These are phyloP conservation scores for Scortechinia acanthostroma DNA, from an alignment of 2,329 filamentous ascomycete genomes.

Conservation along the genomic window DNA sequence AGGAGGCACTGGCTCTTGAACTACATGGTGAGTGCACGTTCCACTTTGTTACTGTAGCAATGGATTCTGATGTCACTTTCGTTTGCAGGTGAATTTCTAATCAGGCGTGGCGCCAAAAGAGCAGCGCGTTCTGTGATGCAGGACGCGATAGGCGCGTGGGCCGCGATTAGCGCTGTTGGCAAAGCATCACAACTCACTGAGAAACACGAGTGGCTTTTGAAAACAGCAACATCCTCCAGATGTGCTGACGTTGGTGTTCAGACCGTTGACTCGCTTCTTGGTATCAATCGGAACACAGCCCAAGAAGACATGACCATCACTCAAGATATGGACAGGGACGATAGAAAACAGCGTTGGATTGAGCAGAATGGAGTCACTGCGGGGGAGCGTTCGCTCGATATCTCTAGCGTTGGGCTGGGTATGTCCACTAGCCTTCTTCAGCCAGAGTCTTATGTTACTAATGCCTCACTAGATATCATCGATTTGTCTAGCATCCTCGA, in stretches of 20 bases:
- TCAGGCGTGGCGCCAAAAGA: slow-evolving; percentile 45
- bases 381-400: slow-evolving; percentile 26
- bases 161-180: slow-evolving; percentile 45
- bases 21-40: slow-evolving; percentile 38
- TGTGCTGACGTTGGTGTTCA: slow-evolving; percentile 47
- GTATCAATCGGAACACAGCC: slow-evolving; percentile 19
- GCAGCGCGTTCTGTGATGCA: slow-evolving; percentile 48
- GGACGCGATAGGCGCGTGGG: slow-evolving; percentile 50
- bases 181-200: slow-evolving; percentile 47
- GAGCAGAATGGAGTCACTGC: slow-evolving; percentile 26
- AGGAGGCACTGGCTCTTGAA: slow-evolving; percentile 51
- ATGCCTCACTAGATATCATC: slow-evolving; percentile 48
- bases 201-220: slow-evolving; percentile 54
- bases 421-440: slow-evolving; percentile 7
- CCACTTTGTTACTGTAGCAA: not conserved
- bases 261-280: slow-evolving; percentile 38
- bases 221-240: slow-evolving; percentile 38
- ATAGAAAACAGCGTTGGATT: slow-evolving; percentile 28
- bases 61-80: slow-evolving; percentile 6
- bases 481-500: slow-evolving; percentile 58
- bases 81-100: slow-evolving; percentile 49
- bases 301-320: slow-evolving; percentile 17
- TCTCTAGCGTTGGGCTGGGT: slow-evolving; percentile 28
- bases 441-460: slow-evolving; percentile 10
- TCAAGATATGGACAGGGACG: slow-evolving; percentile 21